Evolutionary conservation across 2,329 filamentous ascomycete species (phyloP), one percentile per base, ranked within the genome.

Genomic region (Tolypocladium endophyticum): DNA sequence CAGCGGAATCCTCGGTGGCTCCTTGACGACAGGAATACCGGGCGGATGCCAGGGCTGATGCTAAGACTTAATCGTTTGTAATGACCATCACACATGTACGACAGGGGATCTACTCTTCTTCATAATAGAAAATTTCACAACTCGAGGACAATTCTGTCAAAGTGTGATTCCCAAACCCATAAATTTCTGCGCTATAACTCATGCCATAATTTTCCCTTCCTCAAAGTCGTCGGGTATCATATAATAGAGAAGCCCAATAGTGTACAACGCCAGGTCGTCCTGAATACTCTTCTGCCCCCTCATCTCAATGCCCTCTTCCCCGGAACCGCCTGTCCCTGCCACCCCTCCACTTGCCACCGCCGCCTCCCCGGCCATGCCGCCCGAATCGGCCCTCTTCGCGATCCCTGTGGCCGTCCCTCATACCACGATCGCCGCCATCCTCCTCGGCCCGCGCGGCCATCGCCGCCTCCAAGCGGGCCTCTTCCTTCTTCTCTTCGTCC

Each of bases 401-500:
- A 53, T 69, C 71, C 64, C 62, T 74, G 67, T 64, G 70, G 54
- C 69, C 68, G 23, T 77, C 73, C 43, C 72, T 67, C 41, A 67
- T 52, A 25, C 57, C 63, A 30, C 69, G 66, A 25, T 76, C 74
- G 50, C 72, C 69, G 20, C 18, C 9, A 23, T 75, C 75, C 23
- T 74, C 75, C 7, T 78, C 74, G 56, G 61, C 66, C 45, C 63
- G 57, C 59, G 64, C 61, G 6, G 56, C 39, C 33, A 45, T 43
- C 0, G 16, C 35, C 30, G 18, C 38, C 30, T 71, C 76, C 64
- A 63, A 72, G 65, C 63, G 66, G 5, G 62, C 45, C 11, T 73
- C 73, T 28, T 78, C 83, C 72, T 76, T 82, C 65, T 85, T 84
- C 70, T 87, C 81, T 67, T 85, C 83, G 58, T 84, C 82, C 20